Evolutionary conservation across 257 asterid species (phyloP).

Genomic region (Plectranthus barbatus): DNA sequence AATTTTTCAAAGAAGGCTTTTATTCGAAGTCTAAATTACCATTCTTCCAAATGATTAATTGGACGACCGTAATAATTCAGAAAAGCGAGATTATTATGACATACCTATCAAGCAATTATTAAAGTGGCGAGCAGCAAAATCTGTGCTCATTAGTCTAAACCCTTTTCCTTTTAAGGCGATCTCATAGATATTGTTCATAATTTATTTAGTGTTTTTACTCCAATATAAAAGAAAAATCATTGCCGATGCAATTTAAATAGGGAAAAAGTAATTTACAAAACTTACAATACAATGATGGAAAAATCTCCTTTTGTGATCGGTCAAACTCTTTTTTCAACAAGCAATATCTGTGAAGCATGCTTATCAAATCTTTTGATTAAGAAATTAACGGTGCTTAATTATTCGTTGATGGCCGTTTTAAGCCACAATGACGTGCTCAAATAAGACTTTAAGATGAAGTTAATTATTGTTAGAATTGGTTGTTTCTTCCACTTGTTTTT

Average conservation of each 20-base stretch:
- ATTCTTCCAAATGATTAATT: constrained; percentile 15
- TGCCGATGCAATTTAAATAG: no score
- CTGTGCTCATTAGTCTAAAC: no score
- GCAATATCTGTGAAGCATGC: neutral
- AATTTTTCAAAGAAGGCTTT: no score
- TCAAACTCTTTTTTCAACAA: no score
- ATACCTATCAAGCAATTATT: neutral
- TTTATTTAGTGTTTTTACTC: no score
- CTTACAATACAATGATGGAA: no score
- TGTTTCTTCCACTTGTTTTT: neutral
- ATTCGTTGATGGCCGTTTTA: constrained; percentile 18
- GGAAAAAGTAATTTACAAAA: no score
- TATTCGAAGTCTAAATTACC: neutral
- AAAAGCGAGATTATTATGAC: constrained; percentile 11
- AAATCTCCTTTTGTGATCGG: no score
- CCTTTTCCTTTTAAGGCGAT: no score
- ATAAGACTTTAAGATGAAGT: neutral
- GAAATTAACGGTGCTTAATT: constrained; percentile 9
- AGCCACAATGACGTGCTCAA: constrained; percentile 12
- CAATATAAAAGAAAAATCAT: no score
- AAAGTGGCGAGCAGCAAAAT: no score
- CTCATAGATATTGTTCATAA: no score
- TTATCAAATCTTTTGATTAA: neutral
- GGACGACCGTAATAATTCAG: neutral
- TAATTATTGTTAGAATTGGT: neutral